Conservation (phyloP, 148 eudicot genomes). For the Salicornia ramosissima region DNA sequence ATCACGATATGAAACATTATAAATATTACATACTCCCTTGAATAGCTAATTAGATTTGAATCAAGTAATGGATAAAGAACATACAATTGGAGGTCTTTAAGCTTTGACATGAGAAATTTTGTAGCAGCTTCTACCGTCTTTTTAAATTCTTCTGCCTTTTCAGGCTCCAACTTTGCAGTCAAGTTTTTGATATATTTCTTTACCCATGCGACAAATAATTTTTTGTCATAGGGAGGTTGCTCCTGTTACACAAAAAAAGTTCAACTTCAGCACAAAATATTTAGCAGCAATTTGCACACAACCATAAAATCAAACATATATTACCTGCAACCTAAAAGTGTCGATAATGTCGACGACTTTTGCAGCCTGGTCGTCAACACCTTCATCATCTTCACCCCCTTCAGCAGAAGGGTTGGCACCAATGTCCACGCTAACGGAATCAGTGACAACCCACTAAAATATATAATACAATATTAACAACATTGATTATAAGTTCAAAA, state of each 20-base stretch:
- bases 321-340: constrained; percentile 47
- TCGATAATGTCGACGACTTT: constrained; percentile 54
- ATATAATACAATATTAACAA: background rate
- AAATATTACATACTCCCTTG: too few relatives aligned
- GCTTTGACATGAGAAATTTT: constrained; percentile 43
- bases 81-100: constrained; percentile 53
- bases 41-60: too few relatives aligned
- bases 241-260: constrained; percentile 23
- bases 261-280: background rate
- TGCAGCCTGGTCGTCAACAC: constrained; percentile 44
- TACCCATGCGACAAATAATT: constrained; percentile 37
- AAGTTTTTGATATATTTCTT: constrained; percentile 47
- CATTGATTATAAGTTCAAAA: too few relatives aligned
- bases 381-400: constrained; percentile 63
- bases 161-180: constrained; percentile 34
- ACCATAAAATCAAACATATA: background rate
- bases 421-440: constrained; percentile 66
- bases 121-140: constrained; percentile 39
- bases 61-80: constrained; percentile 5
- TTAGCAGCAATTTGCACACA: background rate
- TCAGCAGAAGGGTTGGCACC: constrained; percentile 97
- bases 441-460: constrained; percentile 76
- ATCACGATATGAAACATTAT: too few relatives aligned
- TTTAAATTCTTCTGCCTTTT: constrained; percentile 32
- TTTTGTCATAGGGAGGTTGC: constrained; percentile 54